Evolutionary conservation across 1,139 yeast genomes (phyloP).

Genomic region (Nakaseomyces glabratus): DNA sequence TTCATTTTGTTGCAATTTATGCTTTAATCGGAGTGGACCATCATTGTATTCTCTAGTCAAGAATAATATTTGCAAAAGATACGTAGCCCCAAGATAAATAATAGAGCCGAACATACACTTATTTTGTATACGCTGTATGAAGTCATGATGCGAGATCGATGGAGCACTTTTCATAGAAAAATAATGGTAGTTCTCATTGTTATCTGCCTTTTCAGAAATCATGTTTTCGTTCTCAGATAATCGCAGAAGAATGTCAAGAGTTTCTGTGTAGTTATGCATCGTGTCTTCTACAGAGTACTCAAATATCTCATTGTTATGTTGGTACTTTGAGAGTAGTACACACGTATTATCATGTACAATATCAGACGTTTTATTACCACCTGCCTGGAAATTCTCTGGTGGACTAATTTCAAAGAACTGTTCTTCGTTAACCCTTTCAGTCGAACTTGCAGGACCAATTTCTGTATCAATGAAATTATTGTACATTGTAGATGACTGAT

Average conservation of each 20-base stretch:
- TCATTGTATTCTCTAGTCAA: constrained; percentile 32
- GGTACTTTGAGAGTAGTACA: not conserved
- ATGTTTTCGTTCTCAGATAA: constrained; percentile 11
- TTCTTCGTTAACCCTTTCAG: not conserved
- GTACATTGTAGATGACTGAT: not conserved
- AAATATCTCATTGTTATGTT: not conserved
- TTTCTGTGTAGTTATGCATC: constrained; percentile 15
- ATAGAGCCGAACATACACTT: constrained; percentile 20
- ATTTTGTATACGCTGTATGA: constrained; percentile 19
- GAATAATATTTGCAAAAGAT: constrained; percentile 31
- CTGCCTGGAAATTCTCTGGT: constrained; percentile 1
- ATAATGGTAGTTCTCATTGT: constrained; percentile 4
- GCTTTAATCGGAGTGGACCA: constrained; percentile 33
- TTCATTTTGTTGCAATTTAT: constrained; percentile 31
- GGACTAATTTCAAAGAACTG: not conserved
- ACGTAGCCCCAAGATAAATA: constrained; percentile 20
- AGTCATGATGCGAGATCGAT: constrained; percentile 15
- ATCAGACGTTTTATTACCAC: not conserved
- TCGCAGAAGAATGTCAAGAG: constrained; percentile 12
- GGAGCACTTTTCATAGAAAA: constrained; percentile 23
- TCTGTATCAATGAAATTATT: constrained; percentile 3
- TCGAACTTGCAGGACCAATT: not conserved
- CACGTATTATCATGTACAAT: constrained; percentile 4
- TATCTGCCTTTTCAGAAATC: not conserved
- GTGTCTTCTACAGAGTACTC: constrained; percentile 17